These are phyloP conservation scores for Salix exigua DNA, from an alignment of 345 rosid species.

Conservation along the genomic window DNA sequence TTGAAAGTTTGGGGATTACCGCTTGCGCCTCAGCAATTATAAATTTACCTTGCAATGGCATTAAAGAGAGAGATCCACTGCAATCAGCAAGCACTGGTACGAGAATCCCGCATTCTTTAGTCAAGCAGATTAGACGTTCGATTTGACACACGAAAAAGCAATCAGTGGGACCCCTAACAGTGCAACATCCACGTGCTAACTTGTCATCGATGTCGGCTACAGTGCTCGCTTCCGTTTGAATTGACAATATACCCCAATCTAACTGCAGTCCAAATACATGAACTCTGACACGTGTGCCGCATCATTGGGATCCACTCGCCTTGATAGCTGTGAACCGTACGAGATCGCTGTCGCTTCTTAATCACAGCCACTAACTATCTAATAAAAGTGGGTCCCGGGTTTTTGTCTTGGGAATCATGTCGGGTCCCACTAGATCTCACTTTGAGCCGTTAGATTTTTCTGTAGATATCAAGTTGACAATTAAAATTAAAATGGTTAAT, in stretches of 20 bases:
- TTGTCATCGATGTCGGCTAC: constrained; percentile 40
- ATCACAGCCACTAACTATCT: background rate
- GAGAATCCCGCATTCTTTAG: constrained; percentile 34
- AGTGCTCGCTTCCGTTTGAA: background rate
- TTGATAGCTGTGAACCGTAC: constrained; percentile 20
- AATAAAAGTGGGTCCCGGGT: background rate
- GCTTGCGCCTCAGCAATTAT: no score
- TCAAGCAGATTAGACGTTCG: constrained; percentile 27
- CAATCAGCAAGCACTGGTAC: constrained; percentile 1
- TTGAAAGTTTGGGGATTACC: background rate
- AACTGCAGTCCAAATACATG: constrained; percentile 1
- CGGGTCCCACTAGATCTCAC: constrained; percentile 3
- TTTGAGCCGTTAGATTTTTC: constrained; percentile 7
- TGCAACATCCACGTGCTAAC: constrained; percentile 32
- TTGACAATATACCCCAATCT: background rate
- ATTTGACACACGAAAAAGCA: constrained; percentile 6
- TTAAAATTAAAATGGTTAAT: no score
- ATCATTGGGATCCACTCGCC: background rate
- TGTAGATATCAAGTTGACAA: no score
- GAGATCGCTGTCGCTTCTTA: constrained; percentile 11
- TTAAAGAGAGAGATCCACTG: background rate
- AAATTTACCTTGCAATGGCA: background rate
- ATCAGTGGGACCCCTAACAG: background rate
- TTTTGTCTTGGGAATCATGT: background rate
- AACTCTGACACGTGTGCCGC: constrained; percentile 11